Evolutionary conservation across 208 protist species (phyloP).

Genomic region (Tritrichomonas foetus): DNA sequence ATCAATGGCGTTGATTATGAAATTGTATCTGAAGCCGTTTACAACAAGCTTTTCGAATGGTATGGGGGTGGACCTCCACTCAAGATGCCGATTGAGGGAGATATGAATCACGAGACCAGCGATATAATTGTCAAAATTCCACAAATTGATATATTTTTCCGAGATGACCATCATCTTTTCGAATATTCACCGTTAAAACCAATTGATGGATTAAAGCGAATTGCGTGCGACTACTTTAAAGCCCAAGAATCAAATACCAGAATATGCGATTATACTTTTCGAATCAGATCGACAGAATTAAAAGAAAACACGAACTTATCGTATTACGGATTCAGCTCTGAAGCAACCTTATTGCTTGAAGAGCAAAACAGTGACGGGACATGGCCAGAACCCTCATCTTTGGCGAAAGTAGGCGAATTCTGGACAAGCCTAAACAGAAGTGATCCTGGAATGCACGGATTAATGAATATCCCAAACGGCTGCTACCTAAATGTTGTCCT

Average conservation of each 20-base stretch:
- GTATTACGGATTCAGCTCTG: background rate
- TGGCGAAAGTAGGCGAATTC: background rate
- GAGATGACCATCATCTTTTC: background rate
- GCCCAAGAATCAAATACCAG: background rate
- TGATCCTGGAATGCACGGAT: background rate
- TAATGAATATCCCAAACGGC: background rate
- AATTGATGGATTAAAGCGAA: background rate
- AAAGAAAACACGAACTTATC: background rate
- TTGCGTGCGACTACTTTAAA: too few species aligned
- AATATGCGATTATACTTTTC: background rate
- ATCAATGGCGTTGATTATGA: background rate
- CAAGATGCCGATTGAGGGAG: background rate
- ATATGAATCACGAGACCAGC: background rate
- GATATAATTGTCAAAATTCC: background rate
- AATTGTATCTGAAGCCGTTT: background rate
- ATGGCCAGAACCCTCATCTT: background rate
- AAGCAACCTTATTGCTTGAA: background rate
- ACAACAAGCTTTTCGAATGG: background rate
- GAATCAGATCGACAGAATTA: background rate
- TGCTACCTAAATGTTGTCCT: conserved; percentile 60
- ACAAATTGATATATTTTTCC: background rate
- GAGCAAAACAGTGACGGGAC: background rate
- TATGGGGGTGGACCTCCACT: background rate
- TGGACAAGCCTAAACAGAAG: background rate
- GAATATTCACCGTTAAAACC: background rate